Conservation (phyloP, 2,329 filamentous ascomycete genomes). For the Sclerotinia nivalis region DNA sequence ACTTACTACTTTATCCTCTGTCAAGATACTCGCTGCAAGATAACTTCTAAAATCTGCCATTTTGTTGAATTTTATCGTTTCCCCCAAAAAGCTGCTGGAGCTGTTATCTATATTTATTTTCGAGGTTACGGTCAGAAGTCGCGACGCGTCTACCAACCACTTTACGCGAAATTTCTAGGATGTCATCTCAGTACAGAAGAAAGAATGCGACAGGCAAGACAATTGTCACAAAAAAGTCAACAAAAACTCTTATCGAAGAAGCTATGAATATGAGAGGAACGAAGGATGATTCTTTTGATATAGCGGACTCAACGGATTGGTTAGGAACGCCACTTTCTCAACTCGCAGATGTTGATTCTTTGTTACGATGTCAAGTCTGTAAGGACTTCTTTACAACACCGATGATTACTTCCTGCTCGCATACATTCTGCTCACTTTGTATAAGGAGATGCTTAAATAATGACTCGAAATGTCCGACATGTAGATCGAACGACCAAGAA, state of each 20-base stretch:
- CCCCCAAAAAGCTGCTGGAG: slow-evolving; percentile 18
- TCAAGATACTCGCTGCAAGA: slow-evolving; percentile 41
- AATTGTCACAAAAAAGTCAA: neutral
- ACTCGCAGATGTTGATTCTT: slow-evolving; percentile 73
- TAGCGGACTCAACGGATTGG: slow-evolving; percentile 86
- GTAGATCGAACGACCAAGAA: slow-evolving; percentile 77
- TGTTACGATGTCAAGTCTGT: slow-evolving; percentile 93
- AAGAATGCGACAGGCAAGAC: slow-evolving; percentile 26
- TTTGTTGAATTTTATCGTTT: slow-evolving; percentile 20
- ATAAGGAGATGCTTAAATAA: slow-evolving; percentile 82
- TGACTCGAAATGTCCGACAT: slow-evolving; percentile 86
- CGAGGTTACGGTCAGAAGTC: slow-evolving; percentile 16
- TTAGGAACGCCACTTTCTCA: slow-evolving; percentile 65
- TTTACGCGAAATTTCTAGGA: slow-evolving; percentile 36
- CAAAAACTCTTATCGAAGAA: neutral
- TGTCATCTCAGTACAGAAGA: slow-evolving; percentile 17
- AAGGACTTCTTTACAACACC: slow-evolving; percentile 96
- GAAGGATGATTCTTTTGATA: slow-evolving; percentile 41
- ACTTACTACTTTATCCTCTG: slow-evolving; percentile 41
- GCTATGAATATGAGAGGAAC: slow-evolving; percentile 24
- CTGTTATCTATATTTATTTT: slow-evolving; percentile 22
- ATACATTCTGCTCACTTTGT: slow-evolving; percentile 96
- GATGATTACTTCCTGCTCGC: slow-evolving; percentile 90
- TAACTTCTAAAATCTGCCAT: slow-evolving; percentile 42
- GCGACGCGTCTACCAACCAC: slow-evolving; percentile 28